A percentile compares a stretch with the other conserved stretches of the same genome.
Evolutionary conservation across 2,329 filamentous ascomycete species (phyloP).

Genomic region (Beauveria caledonica): DNA sequence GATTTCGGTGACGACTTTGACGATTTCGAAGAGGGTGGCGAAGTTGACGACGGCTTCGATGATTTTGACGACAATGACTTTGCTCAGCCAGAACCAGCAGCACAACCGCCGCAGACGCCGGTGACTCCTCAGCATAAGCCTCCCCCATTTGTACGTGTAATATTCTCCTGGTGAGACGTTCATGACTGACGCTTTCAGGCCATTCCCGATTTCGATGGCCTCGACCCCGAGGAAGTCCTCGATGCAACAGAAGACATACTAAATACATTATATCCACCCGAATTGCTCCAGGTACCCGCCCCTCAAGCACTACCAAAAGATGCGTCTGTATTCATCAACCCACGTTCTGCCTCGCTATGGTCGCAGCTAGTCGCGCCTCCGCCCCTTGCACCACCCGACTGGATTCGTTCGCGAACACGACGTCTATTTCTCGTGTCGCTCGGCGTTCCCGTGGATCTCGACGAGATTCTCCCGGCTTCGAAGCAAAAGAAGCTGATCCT

Average conservation of each 20-base stretch:
- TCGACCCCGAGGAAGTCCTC: conserved; percentile 53
- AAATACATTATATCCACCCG: conserved; percentile 54
- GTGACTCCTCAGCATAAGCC: conserved; percentile 27
- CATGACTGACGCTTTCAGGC: conserved; percentile 34
- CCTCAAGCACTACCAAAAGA: conserved; percentile 44
- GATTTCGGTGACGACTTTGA: conserved; percentile 54
- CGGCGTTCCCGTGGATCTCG: conserved; percentile 89
- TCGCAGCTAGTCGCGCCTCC: conserved; percentile 92
- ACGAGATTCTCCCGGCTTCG: conserved; percentile 92
- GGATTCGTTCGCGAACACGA: conserved; percentile 92
- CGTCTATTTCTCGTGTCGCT: conserved; percentile 92
- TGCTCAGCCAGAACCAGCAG: conserved; percentile 35
- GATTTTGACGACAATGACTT: conserved; percentile 71
- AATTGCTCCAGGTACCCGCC: conserved; percentile 42
- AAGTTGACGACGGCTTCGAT: conserved; percentile 49
- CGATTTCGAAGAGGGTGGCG: conserved; percentile 53
- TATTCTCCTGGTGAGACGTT: background rate
- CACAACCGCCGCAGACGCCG: conserved; percentile 20
- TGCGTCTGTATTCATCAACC: conserved; percentile 68
- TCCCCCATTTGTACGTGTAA: conserved; percentile 37
- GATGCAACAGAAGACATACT: conserved; percentile 58
- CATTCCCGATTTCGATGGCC: conserved; percentile 58
- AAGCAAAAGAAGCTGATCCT: conserved; percentile 97
- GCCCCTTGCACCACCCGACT: conserved; percentile 90
- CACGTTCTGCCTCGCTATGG: conserved; percentile 86